These are phyloP conservation scores for Lineolata rhizophorae DNA, from an alignment of 495 filamentous ascomycete species.

Conservation along the genomic window DNA sequence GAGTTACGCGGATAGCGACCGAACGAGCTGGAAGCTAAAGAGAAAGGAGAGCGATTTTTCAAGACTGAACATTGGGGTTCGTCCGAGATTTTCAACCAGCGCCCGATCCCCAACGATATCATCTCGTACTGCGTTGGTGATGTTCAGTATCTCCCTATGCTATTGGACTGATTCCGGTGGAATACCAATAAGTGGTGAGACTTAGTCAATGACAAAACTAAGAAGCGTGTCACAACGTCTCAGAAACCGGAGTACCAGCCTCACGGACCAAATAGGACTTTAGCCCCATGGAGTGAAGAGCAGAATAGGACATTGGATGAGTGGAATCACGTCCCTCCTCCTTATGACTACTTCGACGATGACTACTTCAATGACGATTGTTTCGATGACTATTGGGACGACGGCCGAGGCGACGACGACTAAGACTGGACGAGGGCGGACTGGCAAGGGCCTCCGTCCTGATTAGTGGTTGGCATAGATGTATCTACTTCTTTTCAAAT, in stretches of 20 bases:
- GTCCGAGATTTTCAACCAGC: slow-evolving; percentile 24
- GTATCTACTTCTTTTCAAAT: no score
- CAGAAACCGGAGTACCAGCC: slow-evolving; percentile 3
- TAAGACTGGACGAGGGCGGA: background rate
- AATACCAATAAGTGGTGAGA: background rate
- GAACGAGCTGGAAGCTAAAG: background rate
- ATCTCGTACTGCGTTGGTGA: slow-evolving; percentile 24
- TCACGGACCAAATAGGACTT: slow-evolving; percentile 2
- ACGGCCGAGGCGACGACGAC: background rate
- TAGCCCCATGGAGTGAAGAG: slow-evolving; percentile 2
- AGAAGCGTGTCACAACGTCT: slow-evolving; percentile 3
- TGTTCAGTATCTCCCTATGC: slow-evolving; percentile 19
- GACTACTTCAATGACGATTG: background rate
- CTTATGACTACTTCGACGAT: background rate
- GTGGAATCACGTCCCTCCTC: background rate
- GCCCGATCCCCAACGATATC: slow-evolving; percentile 21
- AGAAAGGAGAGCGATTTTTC: slow-evolving; percentile 13
- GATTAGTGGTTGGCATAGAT: background rate
- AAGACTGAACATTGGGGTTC: slow-evolving; percentile 12
- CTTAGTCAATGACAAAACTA: slow-evolving; percentile 1
- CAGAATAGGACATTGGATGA: background rate
- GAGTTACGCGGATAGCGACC: background rate
- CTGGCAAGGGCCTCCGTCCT: slow-evolving; percentile 1
- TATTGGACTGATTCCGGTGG: slow-evolving; percentile 7
- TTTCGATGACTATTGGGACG: background rate